Base-by-base conservation (phyloP, 306 rosid genomes). In the Hylodesmum podocarpum region DNA sequence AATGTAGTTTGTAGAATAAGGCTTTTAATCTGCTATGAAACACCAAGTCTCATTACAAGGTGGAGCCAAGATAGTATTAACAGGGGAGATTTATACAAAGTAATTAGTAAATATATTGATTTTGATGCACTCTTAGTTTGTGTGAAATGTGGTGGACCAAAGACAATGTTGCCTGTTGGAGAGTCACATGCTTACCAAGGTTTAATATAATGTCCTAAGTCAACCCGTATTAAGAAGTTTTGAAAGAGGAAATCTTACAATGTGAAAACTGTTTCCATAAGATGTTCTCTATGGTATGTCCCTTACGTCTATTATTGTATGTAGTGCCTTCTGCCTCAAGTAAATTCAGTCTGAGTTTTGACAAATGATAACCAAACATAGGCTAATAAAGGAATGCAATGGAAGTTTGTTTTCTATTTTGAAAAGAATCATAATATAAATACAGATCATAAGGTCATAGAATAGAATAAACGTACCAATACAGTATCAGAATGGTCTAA, bases 1-100 rank as follows among this genome's bases (percentile, higher is more conserved):
- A 74, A 13, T 73, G 57, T 73, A 66, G 29, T 54, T 12, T 22
- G 24, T 73, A 44, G 25, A 73, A 36, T 55, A 41, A 55, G 43
- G 51, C 28, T 36, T 66, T 36, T 46, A 19, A 31, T 40, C 0
- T 41, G 4, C 4, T 57, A 4, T 41, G 33, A 41, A 28, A 73
- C 21, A 49, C 31, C 46, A 1, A 21, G 41, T 37, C 66, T 19
- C 18, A 40, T 39, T 9, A 1, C 59, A 64, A 70, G 51, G 41
- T 2, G 18, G 1, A 13, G 5, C 49, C 9, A 63, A 25, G 37
- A 71, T 25, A 14, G 41, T 55, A 22, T 44, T 43, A 22, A 16
- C 10, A 29, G 28, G 61, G 28, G 57, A 67, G 25, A 67, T 66
- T 40, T 54, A 28, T 57, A 22, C 1, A 19, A 4, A 54, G 28